Evolutionary conservation across 805 yeast species (phyloP).

Genomic region (Blastobotrys peoriensis): DNA sequence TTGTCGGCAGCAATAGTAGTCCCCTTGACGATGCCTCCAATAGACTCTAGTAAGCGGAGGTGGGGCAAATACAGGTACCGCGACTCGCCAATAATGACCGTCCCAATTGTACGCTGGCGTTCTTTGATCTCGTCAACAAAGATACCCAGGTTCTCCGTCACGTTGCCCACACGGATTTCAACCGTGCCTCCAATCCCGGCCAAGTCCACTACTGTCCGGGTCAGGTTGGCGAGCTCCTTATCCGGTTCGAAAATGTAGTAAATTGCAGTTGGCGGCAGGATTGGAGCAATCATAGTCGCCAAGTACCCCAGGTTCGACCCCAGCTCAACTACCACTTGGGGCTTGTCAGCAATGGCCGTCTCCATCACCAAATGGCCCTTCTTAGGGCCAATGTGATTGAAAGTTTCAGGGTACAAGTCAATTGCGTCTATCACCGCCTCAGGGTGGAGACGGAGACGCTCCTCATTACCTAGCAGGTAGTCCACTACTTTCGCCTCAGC

Average conservation of each 20-base stretch:
- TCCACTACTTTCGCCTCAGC: neutral
- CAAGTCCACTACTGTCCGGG: conserved; percentile 8
- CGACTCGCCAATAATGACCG: conserved; percentile 12
- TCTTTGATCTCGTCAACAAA: conserved; percentile 1
- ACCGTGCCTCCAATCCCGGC: conserved; percentile 15
- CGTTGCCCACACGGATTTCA: conserved; percentile 15
- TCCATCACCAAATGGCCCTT: conserved; percentile 3
- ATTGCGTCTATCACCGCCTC: conserved; percentile 4
- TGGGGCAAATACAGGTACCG: conserved; percentile 12
- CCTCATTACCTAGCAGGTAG: neutral
- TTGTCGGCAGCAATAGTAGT: conserved; percentile 9
- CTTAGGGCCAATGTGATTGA: conserved; percentile 9
- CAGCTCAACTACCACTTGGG: conserved; percentile 3
- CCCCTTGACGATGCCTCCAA: conserved; percentile 10
- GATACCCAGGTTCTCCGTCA: conserved; percentile 10
- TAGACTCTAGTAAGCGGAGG: conserved; percentile 9
- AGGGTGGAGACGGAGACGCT: conserved; percentile 3
- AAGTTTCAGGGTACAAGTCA: conserved; percentile 1
- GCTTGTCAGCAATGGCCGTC: neutral
- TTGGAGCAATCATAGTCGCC: conserved; percentile 12
- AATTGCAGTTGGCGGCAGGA: conserved; percentile 11
- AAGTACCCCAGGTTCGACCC: conserved; percentile 10
- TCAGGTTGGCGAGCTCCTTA: conserved; percentile 14
- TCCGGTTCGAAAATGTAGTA: conserved; percentile 12
- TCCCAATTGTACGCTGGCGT: neutral